These are phyloP conservation scores for Trametes cubensis DNA, from an alignment of 768 basidiomycete species.

Conservation along the genomic window DNA sequence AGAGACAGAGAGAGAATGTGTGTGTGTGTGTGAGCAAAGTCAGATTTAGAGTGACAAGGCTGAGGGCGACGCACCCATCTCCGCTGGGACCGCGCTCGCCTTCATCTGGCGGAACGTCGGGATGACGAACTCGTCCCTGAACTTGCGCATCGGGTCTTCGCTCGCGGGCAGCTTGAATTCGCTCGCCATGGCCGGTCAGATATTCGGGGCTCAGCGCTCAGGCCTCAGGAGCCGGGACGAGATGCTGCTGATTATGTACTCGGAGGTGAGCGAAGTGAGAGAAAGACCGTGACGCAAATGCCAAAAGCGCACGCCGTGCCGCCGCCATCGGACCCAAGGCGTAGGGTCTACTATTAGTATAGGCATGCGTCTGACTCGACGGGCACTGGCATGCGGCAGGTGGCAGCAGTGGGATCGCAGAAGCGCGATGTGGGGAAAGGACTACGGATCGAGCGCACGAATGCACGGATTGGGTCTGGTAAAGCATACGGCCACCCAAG, in stretches of 20 bases:
- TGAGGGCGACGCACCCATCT: conserved; percentile 24
- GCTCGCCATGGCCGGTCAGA: conserved; percentile 5
- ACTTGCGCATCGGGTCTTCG: conserved; percentile 24
- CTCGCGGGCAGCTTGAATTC: conserved; percentile 23
- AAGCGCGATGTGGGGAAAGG: conserved; percentile 11
- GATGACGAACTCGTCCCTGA: conserved; percentile 53
- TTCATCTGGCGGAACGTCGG: conserved; percentile 38
- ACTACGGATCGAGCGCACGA: not conserved
- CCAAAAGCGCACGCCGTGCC: not conserved
- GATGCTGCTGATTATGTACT: too few relatives aligned
- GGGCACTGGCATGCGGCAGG: too few relatives aligned
- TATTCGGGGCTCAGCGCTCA: not conserved
- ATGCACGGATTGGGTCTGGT: not conserved
- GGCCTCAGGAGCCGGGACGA: too few relatives aligned
- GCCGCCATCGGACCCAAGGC: too few relatives aligned
- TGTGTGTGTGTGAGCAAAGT: not conserved
- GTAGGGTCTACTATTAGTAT: not conserved
- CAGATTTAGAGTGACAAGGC: not conserved
- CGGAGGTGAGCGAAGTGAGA: not conserved
- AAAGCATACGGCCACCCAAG: too few relatives aligned
- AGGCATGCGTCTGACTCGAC: too few relatives aligned
- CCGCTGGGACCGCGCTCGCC: conserved; percentile 26
- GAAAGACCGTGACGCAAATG: too few relatives aligned
- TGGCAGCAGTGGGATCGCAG: conserved; percentile 4
- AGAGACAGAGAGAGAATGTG: not conserved